These are phyloP conservation scores for Penicillium verhagenii DNA, from an alignment of 495 filamentous ascomycete species.

Conservation along the genomic window DNA sequence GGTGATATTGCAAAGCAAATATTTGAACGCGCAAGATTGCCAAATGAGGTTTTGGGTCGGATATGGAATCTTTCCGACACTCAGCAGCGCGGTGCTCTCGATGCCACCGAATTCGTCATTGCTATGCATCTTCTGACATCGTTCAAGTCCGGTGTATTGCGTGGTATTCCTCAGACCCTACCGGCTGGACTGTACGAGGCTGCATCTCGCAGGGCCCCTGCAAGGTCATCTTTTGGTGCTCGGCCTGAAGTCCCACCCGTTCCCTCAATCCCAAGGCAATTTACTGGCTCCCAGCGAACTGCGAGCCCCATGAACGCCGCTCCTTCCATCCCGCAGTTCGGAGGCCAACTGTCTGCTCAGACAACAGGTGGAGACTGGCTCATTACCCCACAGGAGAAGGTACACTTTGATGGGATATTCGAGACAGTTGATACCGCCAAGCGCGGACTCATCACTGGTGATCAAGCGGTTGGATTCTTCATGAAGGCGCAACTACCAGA, in stretches of 20 bases:
- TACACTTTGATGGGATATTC: conserved; percentile 80
- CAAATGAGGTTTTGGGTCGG: conserved; percentile 84
- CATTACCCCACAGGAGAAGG: conserved; percentile 78
- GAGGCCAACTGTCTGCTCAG: conserved; percentile 56
- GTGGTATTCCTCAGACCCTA: conserved; percentile 74
- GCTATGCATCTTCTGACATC: conserved; percentile 96
- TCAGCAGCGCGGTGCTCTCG: conserved; percentile 86
- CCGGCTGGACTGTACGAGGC: conserved; percentile 90
- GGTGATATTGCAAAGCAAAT: conserved; percentile 88
- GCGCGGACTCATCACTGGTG: conserved; percentile 80
- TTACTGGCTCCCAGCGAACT: conserved; percentile 65
- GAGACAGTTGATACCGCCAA: conserved; percentile 74
- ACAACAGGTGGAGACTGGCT: conserved; percentile 79
- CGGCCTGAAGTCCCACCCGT: conserved; percentile 48
- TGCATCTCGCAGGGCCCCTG: conserved; percentile 66
- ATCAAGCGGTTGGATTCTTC: conserved; percentile 94
- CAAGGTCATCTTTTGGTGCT: conserved; percentile 47
- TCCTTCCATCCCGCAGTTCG: conserved; percentile 53
- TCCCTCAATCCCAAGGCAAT: conserved; percentile 68
- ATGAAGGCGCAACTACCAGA: conserved; percentile 87
- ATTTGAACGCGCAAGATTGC: conserved; percentile 86
- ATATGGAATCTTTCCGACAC: conserved; percentile 96
- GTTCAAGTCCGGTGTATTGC: conserved; percentile 77
- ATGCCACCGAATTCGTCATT: conserved; percentile 90
- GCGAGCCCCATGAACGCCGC: conserved; percentile 63